Evolutionary conservation across 2,329 filamentous ascomycete genomes (phyloP), one percentile per base, ranked within the genome.

Genomic region (Penicillium capsulatum): DNA sequence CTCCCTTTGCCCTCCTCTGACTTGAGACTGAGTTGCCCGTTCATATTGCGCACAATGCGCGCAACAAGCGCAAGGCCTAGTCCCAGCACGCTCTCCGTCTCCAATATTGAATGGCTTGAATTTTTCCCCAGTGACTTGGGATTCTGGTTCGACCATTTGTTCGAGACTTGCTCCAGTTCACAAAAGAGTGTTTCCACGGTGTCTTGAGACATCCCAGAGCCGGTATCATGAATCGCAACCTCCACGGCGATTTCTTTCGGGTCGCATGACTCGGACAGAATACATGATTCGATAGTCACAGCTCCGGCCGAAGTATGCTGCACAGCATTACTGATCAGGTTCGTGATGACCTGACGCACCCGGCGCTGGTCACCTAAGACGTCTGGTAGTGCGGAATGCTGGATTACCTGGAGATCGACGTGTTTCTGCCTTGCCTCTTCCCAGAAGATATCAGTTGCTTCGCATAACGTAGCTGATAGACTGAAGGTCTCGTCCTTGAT

Each of bases 271-370:
- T 50, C 52, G 4, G 50, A 43, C 13, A 57, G 17, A 7, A 84
- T 70, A 54, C 81, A 84, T 11, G 81, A 72, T 40, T 91, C 84
- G 1, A 94, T 74, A 31, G 70, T 80, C 16, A 94, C 76, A n/a
- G 70, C 75, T 0, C 88, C 88, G 24, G 69, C 54, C 0, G 67
- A 69, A 0, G 89, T 94, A 54, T 91, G 79, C 48, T 91, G 81
- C n/a, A 94, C 77, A 0, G 88, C 88, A 55, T 94, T 94, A n/a
- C 86, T 85, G 2, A 81, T 84, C 24, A 94, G 68, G 47, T 94
- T 94, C 6, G 83, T 81, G 14, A 94, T 80, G 0, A 81, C 85
- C 58, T 94, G 87, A 8, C 88, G 77, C n/a, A 94, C 75, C 30
- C 83, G 78, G 36, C 85, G 75, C 49, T 83, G 82, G 57, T 94